phyloP scores from a whole-genome alignment of 768 basidiomycete species.

The Serendipita sp. region DNA sequence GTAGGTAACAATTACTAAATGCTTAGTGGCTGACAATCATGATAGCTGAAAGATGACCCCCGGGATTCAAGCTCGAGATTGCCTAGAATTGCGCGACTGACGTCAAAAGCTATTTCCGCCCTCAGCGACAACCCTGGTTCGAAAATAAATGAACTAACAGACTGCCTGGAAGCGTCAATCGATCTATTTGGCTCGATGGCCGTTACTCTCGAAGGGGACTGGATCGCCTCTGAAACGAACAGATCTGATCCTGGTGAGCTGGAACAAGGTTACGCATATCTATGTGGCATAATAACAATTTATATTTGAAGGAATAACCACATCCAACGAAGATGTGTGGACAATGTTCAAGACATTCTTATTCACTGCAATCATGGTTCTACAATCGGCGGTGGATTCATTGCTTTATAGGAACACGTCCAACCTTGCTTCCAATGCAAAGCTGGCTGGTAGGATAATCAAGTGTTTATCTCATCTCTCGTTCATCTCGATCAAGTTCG shows the following conservation, averaged over 20 bases:
- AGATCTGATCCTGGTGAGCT: background rate
- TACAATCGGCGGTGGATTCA: slow-evolving; percentile 41
- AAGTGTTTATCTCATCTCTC: slow-evolving; percentile 48
- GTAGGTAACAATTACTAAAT: background rate
- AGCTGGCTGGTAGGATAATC: slow-evolving; percentile 37
- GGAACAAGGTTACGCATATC: too few relatives aligned
- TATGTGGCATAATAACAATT: too few relatives aligned
- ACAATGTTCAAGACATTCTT: slow-evolving; percentile 52
- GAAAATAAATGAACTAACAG: background rate
- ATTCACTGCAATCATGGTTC: slow-evolving; percentile 56
- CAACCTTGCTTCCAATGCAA: slow-evolving; percentile 6
- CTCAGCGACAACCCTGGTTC: background rate
- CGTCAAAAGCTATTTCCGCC: background rate
- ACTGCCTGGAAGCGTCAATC: background rate
- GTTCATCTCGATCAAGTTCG: slow-evolving; percentile 66
- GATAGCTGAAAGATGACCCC: background rate
- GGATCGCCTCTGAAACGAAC: background rate
- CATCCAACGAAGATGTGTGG: slow-evolving; percentile 31
- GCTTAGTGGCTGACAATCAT: too few relatives aligned
- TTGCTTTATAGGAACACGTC: slow-evolving; percentile 27
- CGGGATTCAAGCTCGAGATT: background rate
- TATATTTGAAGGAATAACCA: background rate
- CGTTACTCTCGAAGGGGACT: background rate
- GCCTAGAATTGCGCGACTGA: background rate
- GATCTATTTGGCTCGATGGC: background rate